Evolutionary conservation across 805 yeast species (phyloP), one percentile per base, ranked within the genome.

Genomic region (Candida koratica): DNA sequence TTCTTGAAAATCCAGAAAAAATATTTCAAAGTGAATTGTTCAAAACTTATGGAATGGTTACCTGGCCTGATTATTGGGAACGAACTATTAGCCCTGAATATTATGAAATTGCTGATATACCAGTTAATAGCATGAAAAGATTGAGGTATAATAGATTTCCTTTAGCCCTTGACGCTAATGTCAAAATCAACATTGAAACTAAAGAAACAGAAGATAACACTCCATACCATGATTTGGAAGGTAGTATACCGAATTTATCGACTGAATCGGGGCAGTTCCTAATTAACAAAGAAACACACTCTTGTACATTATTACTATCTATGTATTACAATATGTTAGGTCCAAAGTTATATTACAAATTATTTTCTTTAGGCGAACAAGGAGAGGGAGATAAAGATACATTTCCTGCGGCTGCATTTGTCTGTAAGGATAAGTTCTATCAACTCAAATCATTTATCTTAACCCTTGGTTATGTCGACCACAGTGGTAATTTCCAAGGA

Each of bases 181-280:
- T 32, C 9, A 39, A 30, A n/a, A 6, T 44, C 4, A 51, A 47
- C 22, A 19, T 32, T 1, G 25, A 14, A 15, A 12, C 14, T 6
- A 13, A 39, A 4, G 38, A 34, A 7, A 43, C 38, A 5, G 31
- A 26, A 16, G 38, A 34, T 4, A 25, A 37, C 4, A 48, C 71
- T 2, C 75, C 82, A 1, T 75, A 62, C 44, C 86, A 81, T 47
- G 87, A 81, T 50, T 62, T 81, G 32, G 71, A 73, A 39, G 85
- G 85, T 3, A 67, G 88, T 0, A 69, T 83, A 27, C 84, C 87
- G 6, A 83, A 81, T 47, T 71, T 75, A 38, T 75, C 87, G 0
- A 69, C 84, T 3, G 88, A 81, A 57, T 73, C 83, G 1, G 89
- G 88, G 3, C 84, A 81, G 51, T 50, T 82, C 37, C 50, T 79